Percentiles rank a stretch among this genome's conserved stretches.
Conservation (phyloP, 352 stramenopile genomes). For the Blastocystis sp. region DNA sequence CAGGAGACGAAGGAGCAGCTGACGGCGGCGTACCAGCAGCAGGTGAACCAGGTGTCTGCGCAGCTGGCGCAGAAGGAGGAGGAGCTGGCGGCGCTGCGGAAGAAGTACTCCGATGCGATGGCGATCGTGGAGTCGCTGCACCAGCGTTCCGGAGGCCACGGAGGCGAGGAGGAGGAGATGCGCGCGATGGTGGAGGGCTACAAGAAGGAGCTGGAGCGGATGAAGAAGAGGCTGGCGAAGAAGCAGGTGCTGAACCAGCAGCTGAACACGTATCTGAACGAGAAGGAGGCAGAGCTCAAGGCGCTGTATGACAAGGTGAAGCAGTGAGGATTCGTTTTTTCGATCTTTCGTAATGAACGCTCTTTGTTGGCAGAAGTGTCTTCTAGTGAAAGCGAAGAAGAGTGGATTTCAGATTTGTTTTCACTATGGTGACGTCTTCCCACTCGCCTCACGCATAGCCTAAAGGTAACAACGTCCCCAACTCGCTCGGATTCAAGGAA, state of each 20-base stretch:
- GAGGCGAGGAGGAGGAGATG: constrained; percentile 7
- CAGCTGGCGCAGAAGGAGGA: neutral
- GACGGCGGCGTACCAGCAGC: neutral
- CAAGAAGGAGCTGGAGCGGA: constrained; percentile 11
- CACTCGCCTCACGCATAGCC: neutral
- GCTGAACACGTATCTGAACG: constrained; percentile 63
- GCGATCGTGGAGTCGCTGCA: constrained; percentile 33
- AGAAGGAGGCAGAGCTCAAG: constrained; percentile 39
- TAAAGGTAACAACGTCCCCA: neutral
- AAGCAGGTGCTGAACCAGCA: neutral
- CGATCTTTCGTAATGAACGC: neutral
- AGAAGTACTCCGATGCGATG: constrained; percentile 21
- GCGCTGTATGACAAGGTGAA: neutral
- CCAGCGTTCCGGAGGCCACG: too few species aligned
- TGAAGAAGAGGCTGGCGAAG: constrained; percentile 10
- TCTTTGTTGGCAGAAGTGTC: neutral
- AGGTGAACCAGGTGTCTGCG: neutral
- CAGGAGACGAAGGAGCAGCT: constrained; percentile 12
- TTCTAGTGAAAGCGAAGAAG: neutral
- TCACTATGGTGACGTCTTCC: neutral
- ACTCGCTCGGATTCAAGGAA: neutral
- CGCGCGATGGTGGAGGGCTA: constrained; percentile 15
- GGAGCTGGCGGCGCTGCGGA: neutral
- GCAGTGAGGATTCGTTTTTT: neutral
- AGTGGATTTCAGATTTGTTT: neutral